A percentile compares a stretch with the other conserved stretches of the same genome.
Evolutionary conservation across 2,329 filamentous ascomycete genomes (phyloP).

Genomic region (Cadophora gregata): DNA sequence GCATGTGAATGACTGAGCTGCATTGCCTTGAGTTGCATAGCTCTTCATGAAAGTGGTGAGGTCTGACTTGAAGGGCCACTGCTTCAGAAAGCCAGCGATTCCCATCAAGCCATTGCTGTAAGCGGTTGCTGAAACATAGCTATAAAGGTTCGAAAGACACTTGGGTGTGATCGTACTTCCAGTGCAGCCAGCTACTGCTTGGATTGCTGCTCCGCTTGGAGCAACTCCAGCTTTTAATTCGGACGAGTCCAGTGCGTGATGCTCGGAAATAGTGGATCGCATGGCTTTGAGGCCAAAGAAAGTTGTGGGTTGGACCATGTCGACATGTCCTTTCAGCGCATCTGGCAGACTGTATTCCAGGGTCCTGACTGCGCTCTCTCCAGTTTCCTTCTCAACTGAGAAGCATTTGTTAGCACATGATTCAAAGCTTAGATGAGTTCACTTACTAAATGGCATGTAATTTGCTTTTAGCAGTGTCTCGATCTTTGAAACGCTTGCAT

Average conservation of each 20-base stretch:
- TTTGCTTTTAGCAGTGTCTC: constrained; percentile 60
- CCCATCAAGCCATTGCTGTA: constrained; percentile 37
- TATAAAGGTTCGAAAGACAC: constrained; percentile 43
- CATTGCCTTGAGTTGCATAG: constrained; percentile 38
- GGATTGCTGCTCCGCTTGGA: constrained; percentile 20
- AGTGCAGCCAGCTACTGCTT: constrained; percentile 39
- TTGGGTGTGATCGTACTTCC: constrained; percentile 39
- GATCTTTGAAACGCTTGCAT: constrained; percentile 55
- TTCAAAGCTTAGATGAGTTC: constrained; percentile 58
- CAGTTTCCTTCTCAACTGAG: constrained; percentile 33
- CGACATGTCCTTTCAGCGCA: constrained; percentile 62
- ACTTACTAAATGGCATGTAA: constrained; percentile 58
- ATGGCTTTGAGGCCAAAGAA: constrained; percentile 54
- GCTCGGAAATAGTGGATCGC: constrained; percentile 37
- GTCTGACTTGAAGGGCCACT: constrained; percentile 39
- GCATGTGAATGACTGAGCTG: constrained; percentile 44
- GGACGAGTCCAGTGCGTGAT: neutral
- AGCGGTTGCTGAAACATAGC: constrained; percentile 32
- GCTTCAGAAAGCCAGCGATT: constrained; percentile 41
- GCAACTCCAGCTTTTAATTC: constrained; percentile 21
- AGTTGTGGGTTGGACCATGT: constrained; percentile 65
- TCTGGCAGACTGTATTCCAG: constrained; percentile 51
- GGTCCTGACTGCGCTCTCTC: constrained; percentile 37
- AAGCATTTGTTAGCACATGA: constrained; percentile 39
- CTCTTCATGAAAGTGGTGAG: constrained; percentile 39